A percentile compares a stretch with the other conserved stretches of the same genome.
These are phyloP conservation scores for Backusella morwellensis DNA, from an alignment of 192 early-diverging fungal genomes.

Conservation along the genomic window DNA sequence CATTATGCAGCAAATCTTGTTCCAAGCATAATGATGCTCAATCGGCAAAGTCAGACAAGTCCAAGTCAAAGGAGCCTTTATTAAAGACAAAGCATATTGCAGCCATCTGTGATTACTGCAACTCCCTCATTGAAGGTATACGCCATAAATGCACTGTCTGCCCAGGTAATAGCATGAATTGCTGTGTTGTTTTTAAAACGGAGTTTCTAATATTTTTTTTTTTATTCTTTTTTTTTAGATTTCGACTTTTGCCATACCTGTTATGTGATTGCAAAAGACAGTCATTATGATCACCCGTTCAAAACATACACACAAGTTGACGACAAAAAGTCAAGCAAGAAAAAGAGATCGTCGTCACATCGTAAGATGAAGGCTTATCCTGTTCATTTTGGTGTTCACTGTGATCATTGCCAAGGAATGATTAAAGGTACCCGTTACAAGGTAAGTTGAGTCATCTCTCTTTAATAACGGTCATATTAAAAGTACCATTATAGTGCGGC, in stretches of 20 bases:
- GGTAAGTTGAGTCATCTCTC: slow-evolving; percentile 12
- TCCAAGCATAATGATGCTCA: slow-evolving; percentile 10
- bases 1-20: slow-evolving; percentile 39
- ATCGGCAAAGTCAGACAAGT: background rate
- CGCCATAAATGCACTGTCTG: slow-evolving; percentile 60
- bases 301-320: background rate
- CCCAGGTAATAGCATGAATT: slow-evolving; percentile 15
- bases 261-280: slow-evolving; percentile 35
- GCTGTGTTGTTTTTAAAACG: background rate
- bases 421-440: slow-evolving; percentile 53
- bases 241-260: slow-evolving; percentile 63
- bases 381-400: slow-evolving; percentile 39
- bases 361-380: slow-evolving; percentile 13
- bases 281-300: slow-evolving; percentile 46
- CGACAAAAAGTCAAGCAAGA: background rate
- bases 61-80: background rate
- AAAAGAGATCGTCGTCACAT: slow-evolving; percentile 4
- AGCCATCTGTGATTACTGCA: slow-evolving; percentile 56
- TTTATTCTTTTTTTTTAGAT: slow-evolving; percentile 21
- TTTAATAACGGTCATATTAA: background rate
- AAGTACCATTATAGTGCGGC: slow-evolving; percentile 36
- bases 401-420: slow-evolving; percentile 41
- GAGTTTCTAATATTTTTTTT: background rate
- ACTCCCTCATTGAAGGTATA: slow-evolving; percentile 44
- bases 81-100: background rate